These are phyloP conservation scores for Apiotrichum veenhuisii DNA, from an alignment of 1,284 basidiomycete species.

Conservation along the genomic window DNA sequence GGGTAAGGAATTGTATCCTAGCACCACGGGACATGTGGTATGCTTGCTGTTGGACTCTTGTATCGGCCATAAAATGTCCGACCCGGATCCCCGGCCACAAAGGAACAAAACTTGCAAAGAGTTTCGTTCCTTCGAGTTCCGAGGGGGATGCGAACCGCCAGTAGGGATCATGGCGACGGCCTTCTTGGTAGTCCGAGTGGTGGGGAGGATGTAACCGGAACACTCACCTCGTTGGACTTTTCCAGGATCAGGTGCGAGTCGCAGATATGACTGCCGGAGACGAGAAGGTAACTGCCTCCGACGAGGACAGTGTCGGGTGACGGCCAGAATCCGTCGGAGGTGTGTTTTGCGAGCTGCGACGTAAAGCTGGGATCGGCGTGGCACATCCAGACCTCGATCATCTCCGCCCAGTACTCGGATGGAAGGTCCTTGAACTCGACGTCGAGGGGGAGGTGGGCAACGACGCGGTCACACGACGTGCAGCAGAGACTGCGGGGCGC, in stretches of 20 bases:
- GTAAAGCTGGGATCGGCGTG: constrained; percentile 81
- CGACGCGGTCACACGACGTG: constrained; percentile 60
- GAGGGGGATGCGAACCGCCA: constrained; percentile 55
- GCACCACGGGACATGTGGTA: constrained; percentile 17
- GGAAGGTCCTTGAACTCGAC: constrained; percentile 73
- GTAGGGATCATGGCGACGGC: constrained; percentile 64
- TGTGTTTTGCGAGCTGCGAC: constrained; percentile 63
- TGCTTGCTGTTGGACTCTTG: constrained; percentile 73
- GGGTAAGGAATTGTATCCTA: constrained; percentile 68
- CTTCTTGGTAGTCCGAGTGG: constrained; percentile 71
- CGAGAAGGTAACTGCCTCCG: constrained; percentile 77
- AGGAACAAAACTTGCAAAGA: constrained; percentile 35
- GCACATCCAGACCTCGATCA: constrained; percentile 98
- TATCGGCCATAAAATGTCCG: constrained; percentile 68
- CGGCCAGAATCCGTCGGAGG: constrained; percentile 75
- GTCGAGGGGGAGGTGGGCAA: constrained; percentile 61
- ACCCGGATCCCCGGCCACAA: neutral
- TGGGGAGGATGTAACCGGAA: constrained; percentile 3
- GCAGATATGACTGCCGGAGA: constrained; percentile 61
- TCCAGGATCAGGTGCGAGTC: constrained; percentile 57
- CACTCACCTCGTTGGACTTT: constrained; percentile 59
- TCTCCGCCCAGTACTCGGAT: constrained; percentile 93
- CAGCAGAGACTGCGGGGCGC: constrained; percentile 39
- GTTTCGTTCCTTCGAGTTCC: constrained; percentile 22
- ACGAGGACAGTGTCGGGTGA: constrained; percentile 65